Evolutionary conservation across 805 yeast genomes (phyloP), one percentile per base, ranked within the genome.

Genomic region (Lachancea cidri): DNA sequence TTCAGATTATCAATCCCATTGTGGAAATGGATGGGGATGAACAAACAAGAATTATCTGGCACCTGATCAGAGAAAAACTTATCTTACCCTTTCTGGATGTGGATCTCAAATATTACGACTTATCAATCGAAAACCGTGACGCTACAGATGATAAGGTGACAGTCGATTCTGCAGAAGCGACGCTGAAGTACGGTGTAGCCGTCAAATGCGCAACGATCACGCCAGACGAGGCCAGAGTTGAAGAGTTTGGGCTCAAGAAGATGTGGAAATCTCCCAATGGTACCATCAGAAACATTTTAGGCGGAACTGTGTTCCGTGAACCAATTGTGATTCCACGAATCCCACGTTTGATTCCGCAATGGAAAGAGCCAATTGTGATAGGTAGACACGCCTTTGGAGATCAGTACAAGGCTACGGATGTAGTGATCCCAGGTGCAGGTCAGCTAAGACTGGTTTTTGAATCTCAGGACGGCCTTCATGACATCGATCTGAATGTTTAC

Each of bases 261-360:
- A 91, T 91, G 98, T 91, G 97, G 97, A 74, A 83, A 45, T 86
- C 96, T 13, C 98, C 98, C 49, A 91, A 91, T 67, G 98, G 98
- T 46, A 91, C 98, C 38, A 86, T 91, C 64, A 82, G 98, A 70
- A 91, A 91, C 71, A 83, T 91, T 47, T 72, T 91, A 46, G 96
- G 96, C 38, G 98, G 98, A 45, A 91, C 97, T 20, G 96, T 91
- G 35, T 91, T 91, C 76, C 79, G 98, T 60, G 98, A 89, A 69
- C 96, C 97, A 47, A 91, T 91, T 63, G 86, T 91, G 40, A 86
- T 91, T 55, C 87, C 86, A 44, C 70, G 77, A 53, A 83, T 91
- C 55, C 98, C 98, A 42, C 73, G 96, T 52, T 73, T 88, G 47
- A 83, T 91, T 16, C 86, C 94, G 34, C 83, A 83, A 44, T 91